These are phyloP conservation scores for Sherardia arvensis DNA, from an alignment of 257 asterid species.

Conservation along the genomic window DNA sequence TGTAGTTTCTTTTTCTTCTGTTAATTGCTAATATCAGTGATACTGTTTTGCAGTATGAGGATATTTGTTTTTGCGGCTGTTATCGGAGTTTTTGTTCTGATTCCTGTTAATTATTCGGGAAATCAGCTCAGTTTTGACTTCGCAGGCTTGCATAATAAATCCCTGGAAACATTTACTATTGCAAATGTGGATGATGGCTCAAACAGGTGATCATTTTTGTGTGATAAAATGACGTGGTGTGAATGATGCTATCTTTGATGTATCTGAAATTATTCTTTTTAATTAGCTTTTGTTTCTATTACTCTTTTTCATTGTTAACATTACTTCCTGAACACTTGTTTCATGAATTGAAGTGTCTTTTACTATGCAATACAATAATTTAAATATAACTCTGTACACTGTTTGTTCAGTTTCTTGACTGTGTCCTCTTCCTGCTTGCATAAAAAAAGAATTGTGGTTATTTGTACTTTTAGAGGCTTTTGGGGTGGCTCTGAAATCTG, in stretches of 20 bases:
- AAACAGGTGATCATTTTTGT: conserved; percentile 42
- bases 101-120: conserved; percentile 94
- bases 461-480: background rate
- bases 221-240: background rate
- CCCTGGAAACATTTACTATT: conserved; percentile 82
- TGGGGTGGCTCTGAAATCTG: conserved; percentile 5
- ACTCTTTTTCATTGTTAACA: background rate
- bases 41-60: conserved; percentile 52
- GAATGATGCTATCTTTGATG: background rate
- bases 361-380: background rate
- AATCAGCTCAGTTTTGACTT: conserved; percentile 68
- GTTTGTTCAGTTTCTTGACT: background rate
- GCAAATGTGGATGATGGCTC: conserved; percentile 94
- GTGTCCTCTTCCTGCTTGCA: background rate
- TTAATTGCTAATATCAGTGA: conserved; percentile 17
- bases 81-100: conserved; percentile 70
- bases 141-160: conserved; percentile 60
- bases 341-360: background rate
- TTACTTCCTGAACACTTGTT: background rate
- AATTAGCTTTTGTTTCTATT: background rate
- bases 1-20: background rate
- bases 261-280: background rate
- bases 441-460: background rate
- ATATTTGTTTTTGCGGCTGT: conserved; percentile 67
- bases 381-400: background rate